phyloP scores from a whole-genome alignment of 2,329 filamentous ascomycete genomes.

The Parastagonospora avenae region DNA sequence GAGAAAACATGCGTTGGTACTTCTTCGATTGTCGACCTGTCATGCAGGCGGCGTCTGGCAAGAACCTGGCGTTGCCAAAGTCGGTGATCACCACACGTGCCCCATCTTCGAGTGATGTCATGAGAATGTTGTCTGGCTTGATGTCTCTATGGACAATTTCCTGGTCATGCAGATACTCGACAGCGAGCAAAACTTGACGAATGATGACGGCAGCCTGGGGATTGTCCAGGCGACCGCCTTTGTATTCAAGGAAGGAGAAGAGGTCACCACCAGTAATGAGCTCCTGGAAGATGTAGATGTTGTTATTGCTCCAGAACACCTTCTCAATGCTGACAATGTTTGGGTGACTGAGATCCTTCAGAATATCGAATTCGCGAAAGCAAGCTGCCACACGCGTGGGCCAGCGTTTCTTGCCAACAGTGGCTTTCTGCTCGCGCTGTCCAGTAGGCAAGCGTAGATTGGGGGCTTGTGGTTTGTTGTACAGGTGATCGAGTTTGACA shows the following conservation, averaged over 20 bases:
- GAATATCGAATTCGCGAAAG: constrained; percentile 54
- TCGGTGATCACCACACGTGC: constrained; percentile 64
- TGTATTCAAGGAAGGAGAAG: constrained; percentile 62
- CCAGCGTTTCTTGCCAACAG: constrained; percentile 20
- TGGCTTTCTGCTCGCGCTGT: constrained; percentile 1
- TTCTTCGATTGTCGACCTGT: constrained; percentile 1
- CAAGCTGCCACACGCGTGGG: constrained; percentile 31
- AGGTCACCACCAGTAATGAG: constrained; percentile 65
- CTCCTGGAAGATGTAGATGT: constrained; percentile 66
- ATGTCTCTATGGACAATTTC: constrained; percentile 66
- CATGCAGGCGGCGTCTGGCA: constrained; percentile 25
- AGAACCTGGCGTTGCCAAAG: constrained; percentile 61
- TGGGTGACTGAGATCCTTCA: constrained; percentile 61
- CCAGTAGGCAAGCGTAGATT: constrained; percentile 9
- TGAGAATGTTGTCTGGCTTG: constrained; percentile 67
- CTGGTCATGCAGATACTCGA: constrained; percentile 62
- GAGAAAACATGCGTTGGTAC: constrained; percentile 56
- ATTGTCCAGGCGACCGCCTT: constrained; percentile 53
- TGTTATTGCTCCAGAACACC: constrained; percentile 59
- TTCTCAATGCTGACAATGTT: constrained; percentile 65
- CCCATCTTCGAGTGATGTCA: constrained; percentile 58
- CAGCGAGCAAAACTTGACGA: constrained; percentile 60
- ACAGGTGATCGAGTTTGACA: constrained; percentile 54
- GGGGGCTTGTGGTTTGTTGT: constrained; percentile 8
- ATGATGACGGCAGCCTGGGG: constrained; percentile 60